phyloP scores from a whole-genome alignment of 768 basidiomycete genomes.

The Cystoderma amianthinum region DNA sequence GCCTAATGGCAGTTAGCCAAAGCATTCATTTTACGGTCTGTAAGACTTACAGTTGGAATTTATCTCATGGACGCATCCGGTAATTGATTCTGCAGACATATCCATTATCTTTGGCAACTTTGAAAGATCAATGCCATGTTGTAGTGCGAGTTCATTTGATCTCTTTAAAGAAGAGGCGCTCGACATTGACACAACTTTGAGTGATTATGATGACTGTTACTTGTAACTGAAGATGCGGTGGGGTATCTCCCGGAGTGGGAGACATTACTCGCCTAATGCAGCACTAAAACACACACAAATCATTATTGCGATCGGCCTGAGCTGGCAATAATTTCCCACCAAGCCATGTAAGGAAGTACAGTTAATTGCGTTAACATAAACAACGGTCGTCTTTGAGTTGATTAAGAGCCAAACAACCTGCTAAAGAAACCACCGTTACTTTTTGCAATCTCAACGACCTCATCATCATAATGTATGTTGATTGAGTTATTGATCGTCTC shows the following conservation, averaged over 20 bases:
- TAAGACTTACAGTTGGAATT: slow-evolving; percentile 17
- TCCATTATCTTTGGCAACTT: slow-evolving; percentile 22
- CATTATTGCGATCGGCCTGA: too few species aligned
- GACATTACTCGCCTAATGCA: too few species aligned
- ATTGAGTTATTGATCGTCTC: slow-evolving; percentile 27
- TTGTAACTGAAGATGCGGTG: too few species aligned
- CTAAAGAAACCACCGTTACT: slow-evolving; percentile 13
- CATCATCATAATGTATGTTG: slow-evolving; percentile 27
- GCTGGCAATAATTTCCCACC: too few species aligned
- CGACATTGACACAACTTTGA: too few species aligned
- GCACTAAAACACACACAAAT: too few species aligned
- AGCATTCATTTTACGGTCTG: neutral
- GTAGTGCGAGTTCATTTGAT: slow-evolving; percentile 14
- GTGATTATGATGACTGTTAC: too few species aligned
- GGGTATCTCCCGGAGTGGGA: too few species aligned
- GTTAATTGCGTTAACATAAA: too few species aligned
- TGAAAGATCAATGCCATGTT: slow-evolving; percentile 22
- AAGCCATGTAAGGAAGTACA: too few species aligned
- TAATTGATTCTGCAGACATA: slow-evolving; percentile 22
- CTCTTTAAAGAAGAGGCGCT: slow-evolving; percentile 8
- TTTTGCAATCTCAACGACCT: slow-evolving; percentile 9
- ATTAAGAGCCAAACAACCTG: slow-evolving; percentile 17
- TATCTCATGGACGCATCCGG: slow-evolving; percentile 18
- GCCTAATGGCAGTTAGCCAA: neutral
- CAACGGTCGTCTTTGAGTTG: too few species aligned